phyloP scores from a whole-genome alignment of 2,329 filamentous ascomycete genomes.

The Xylaria sp. region DNA sequence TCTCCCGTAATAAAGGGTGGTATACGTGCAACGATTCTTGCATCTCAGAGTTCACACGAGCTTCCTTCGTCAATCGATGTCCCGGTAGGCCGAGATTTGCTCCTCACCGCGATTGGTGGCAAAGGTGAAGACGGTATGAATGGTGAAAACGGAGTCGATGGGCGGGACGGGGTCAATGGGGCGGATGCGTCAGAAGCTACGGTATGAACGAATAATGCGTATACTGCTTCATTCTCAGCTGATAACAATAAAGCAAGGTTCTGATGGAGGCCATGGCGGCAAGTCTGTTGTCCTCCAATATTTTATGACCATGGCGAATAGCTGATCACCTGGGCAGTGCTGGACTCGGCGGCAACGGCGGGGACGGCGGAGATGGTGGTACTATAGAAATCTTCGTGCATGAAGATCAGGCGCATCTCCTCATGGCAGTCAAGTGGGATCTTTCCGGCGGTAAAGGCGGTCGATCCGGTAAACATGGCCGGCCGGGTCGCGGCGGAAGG shows the following conservation, averaged over 20 bases:
- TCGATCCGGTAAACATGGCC: conserved; percentile 11
- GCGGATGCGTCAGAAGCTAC: conserved; percentile 22
- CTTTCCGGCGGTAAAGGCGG: conserved; percentile 25
- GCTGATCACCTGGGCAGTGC: conserved; percentile 18
- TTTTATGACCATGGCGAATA: conserved; percentile 13
- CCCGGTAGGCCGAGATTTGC: conserved; percentile 24
- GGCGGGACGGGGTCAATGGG: conserved; percentile 10
- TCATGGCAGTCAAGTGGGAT: conserved; percentile 27
- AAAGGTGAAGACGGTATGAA: conserved; percentile 24
- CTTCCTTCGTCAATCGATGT: conserved; percentile 18
- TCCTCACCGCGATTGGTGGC: conserved; percentile 26
- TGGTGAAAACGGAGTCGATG: conserved; percentile 21
- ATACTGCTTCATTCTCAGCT: conserved; percentile 12
- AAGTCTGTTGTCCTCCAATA: conserved; percentile 19
- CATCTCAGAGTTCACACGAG: conserved; percentile 24
- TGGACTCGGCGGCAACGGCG: conserved; percentile 22
- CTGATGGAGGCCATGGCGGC: conserved; percentile 22
- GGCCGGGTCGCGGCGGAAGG: conserved; percentile 15
- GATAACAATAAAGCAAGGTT: conserved; percentile 18
- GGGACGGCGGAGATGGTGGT: conserved; percentile 22
- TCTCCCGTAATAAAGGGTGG: conserved; percentile 24
- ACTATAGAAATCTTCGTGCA: conserved; percentile 25
- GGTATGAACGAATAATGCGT: conserved; percentile 21
- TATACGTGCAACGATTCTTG: conserved; percentile 25
- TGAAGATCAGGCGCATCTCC: conserved; percentile 25